Evolutionary conservation across 2,329 filamentous ascomycete genomes (phyloP).

Genomic region (Penicillium sp.): DNA sequence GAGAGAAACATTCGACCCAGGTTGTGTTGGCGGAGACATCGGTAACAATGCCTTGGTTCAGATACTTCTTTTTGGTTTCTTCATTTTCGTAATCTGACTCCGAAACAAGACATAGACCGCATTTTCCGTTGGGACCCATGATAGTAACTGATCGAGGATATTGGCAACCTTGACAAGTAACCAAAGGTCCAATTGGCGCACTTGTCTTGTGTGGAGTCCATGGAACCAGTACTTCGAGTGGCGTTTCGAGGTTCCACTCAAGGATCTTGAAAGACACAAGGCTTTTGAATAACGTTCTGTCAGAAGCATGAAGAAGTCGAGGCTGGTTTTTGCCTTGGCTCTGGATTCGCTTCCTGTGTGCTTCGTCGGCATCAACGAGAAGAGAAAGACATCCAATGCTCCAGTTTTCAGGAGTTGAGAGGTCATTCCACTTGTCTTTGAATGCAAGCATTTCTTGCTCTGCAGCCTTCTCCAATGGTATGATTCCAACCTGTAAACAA

Average conservation of each 20-base stretch:
- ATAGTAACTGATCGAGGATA: slow-evolving; percentile 54
- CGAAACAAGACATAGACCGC: slow-evolving; percentile 43
- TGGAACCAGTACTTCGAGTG: slow-evolving; percentile 45
- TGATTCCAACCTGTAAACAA: slow-evolving; percentile 51
- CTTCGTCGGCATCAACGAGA: slow-evolving; percentile 51
- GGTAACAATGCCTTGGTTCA: slow-evolving; percentile 27
- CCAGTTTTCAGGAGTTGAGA: slow-evolving; percentile 54
- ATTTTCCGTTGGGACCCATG: slow-evolving; percentile 44
- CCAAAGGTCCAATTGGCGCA: slow-evolving; percentile 46
- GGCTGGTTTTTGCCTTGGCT: slow-evolving; percentile 3
- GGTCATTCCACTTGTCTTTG: slow-evolving; percentile 49
- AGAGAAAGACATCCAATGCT: slow-evolving; percentile 48
- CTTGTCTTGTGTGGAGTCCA: slow-evolving; percentile 51
- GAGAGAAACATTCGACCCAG: slow-evolving; percentile 53
- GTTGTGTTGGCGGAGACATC: slow-evolving; percentile 33
- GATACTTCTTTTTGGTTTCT: slow-evolving; percentile 11
- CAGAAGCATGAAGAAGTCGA: slow-evolving; percentile 37
- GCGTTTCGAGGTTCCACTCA: slow-evolving; percentile 50
- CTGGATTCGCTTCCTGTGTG: slow-evolving; percentile 26
- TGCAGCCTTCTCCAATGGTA: slow-evolving; percentile 43
- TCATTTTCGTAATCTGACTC: slow-evolving; percentile 29
- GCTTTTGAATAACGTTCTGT: slow-evolving; percentile 47
- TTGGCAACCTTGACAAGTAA: slow-evolving; percentile 45
- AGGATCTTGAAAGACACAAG: slow-evolving; percentile 52
- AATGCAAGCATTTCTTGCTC: slow-evolving; percentile 46